phyloP scores from a whole-genome alignment of 176 grass and related monocot genomes.

The Aegilops speltoides region DNA sequence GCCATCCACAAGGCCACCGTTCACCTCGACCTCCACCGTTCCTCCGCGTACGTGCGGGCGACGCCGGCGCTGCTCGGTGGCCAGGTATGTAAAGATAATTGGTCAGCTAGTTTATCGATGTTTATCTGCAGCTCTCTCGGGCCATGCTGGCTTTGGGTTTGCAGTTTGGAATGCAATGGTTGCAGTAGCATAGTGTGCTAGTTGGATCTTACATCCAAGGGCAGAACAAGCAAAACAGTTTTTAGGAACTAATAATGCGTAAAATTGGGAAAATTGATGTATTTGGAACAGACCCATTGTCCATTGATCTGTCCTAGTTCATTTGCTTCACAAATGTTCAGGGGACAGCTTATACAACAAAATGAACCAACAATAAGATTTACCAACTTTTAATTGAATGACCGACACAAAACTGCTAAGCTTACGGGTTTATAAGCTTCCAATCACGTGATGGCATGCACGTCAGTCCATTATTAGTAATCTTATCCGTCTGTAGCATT shows the following conservation, averaged over 20 bases:
- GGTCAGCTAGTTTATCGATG: neutral
- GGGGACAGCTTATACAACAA: no score
- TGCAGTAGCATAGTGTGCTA: neutral
- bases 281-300: no score
- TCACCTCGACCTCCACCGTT: conserved; percentile 26
- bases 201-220: neutral
- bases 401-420: no score
- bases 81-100: conserved; percentile 34
- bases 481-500: no score
- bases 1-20: conserved; percentile 53
- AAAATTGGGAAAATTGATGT: no score
- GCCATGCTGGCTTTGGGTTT: neutral
- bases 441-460: no score
- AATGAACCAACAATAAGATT: no score
- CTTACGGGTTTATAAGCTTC: no score
- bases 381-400: no score
- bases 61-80: conserved; percentile 53
- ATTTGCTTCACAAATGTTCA: neutral
- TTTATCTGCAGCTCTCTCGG: neutral
- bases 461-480: no score
- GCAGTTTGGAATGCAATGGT: neutral
- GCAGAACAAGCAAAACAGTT: neutral
- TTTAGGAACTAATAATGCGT: neutral
- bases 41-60: conserved; percentile 49
- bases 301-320: no score